phyloP scores from a whole-genome alignment of 371 early-diverging fungal genomes.

The Saksenaea vasiformis region DNA sequence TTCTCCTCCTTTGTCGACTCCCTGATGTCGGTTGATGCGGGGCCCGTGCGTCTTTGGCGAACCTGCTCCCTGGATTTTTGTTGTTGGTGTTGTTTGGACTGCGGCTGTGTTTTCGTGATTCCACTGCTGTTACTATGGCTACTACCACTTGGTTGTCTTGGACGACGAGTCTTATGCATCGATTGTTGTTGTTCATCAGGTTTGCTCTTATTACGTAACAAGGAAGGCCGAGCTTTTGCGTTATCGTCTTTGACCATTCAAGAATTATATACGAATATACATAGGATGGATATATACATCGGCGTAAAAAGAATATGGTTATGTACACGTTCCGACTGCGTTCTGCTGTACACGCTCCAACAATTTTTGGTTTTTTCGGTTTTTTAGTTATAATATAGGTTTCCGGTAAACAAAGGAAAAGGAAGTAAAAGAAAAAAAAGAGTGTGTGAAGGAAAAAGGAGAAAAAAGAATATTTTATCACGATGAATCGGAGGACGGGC shows the following conservation, averaged over 20 bases:
- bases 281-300: too few species aligned
- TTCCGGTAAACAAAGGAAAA: constrained; percentile 4
- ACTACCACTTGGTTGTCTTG: background rate
- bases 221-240: background rate
- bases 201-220: background rate
- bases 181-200: background rate
- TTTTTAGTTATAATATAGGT: background rate
- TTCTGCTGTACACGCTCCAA: too few species aligned
- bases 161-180: background rate
- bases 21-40: background rate
- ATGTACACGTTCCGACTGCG: too few species aligned
- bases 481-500: constrained; percentile 8
- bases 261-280: too few species aligned
- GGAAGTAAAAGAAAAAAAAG: constrained; percentile 11
- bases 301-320: background rate
- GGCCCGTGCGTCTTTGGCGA: background rate
- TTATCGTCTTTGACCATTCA: too few species aligned
- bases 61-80: background rate
- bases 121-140: background rate
- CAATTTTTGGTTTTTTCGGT: background rate
- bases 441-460: background rate
- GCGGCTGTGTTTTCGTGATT: background rate
- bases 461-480: background rate
- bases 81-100: background rate
- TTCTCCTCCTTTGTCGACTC: background rate